Conservation (phyloP, 2,329 filamentous ascomycete species). For the Ceratocystis alfenasii region DNA sequence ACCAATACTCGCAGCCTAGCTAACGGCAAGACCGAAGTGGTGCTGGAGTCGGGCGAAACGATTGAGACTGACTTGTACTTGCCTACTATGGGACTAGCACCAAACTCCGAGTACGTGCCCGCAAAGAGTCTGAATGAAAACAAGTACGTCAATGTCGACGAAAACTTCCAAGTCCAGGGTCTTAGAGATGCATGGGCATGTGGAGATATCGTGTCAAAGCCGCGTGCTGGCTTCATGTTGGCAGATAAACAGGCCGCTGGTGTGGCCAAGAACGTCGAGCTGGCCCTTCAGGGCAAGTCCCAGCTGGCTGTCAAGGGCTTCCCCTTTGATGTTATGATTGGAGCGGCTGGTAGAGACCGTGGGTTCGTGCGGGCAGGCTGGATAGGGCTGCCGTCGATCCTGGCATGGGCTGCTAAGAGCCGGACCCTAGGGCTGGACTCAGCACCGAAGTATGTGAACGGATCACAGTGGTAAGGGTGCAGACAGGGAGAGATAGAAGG, state of each 20-base stretch:
- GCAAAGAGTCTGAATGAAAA: conserved; percentile 33
- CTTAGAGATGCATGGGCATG: conserved; percentile 40
- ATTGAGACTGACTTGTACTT: conserved; percentile 45
- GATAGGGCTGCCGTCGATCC: conserved; percentile 39
- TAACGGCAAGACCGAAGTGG: conserved; percentile 40
- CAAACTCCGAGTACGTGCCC: conserved; percentile 45
- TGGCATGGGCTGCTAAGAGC: conserved; percentile 42
- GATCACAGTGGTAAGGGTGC: conserved; percentile 35
- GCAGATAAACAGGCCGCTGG: conserved; percentile 46
- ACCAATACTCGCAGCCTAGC: conserved; percentile 27
- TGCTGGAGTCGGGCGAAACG: conserved; percentile 36
- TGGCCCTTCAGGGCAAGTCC: conserved; percentile 35
- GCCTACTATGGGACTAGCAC: conserved; percentile 42
- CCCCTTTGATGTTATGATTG: conserved; percentile 39
- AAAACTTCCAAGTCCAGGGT: conserved; percentile 37
- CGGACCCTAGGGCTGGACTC: conserved; percentile 38
- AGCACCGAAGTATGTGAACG: conserved; percentile 37
- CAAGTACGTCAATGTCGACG: conserved; percentile 40
- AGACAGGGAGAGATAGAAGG: background rate
- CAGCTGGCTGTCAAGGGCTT: conserved; percentile 37
- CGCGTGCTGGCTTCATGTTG: conserved; percentile 46
- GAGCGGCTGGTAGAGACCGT: conserved; percentile 38
- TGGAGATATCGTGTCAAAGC: conserved; percentile 42
- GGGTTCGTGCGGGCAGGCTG: conserved; percentile 39
- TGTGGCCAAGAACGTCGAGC: conserved; percentile 43